Conservation (phyloP, 495 filamentous ascomycete genomes). For the Penicillium arizonense region DNA sequence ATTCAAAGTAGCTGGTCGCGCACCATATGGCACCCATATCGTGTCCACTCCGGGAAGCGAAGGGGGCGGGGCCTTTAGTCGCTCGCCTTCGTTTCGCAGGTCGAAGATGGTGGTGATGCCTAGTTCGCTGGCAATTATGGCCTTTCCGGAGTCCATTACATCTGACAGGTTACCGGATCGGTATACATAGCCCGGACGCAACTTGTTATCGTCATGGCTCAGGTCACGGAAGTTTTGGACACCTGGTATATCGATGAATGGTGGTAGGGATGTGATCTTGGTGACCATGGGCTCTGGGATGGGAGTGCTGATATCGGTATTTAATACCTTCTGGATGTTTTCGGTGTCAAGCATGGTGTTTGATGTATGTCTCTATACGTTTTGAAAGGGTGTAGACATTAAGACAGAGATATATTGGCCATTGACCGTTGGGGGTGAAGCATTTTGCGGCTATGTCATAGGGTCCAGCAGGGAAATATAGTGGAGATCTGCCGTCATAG, state of each 20-base stretch:
- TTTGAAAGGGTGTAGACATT: neutral
- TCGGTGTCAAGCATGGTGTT: slow-evolving; percentile 19
- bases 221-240: slow-evolving; percentile 54
- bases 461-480: slow-evolving; percentile 1
- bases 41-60: slow-evolving; percentile 42
- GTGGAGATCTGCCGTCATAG: neutral
- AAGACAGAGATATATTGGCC: neutral
- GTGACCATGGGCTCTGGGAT: slow-evolving; percentile 27
- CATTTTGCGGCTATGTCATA: slow-evolving; percentile 14
- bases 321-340: slow-evolving; percentile 21
- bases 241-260: slow-evolving; percentile 53
- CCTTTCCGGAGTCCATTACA: slow-evolving; percentile 50
- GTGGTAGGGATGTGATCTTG: slow-evolving; percentile 36
- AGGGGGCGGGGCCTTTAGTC: slow-evolving; percentile 34
- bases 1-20: slow-evolving; percentile 28
- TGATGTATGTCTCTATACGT: neutral
- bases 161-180: slow-evolving; percentile 49
- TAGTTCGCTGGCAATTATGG: slow-evolving; percentile 42
- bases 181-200: slow-evolving; percentile 47
- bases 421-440: neutral
- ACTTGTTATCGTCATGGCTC: slow-evolving; percentile 39
- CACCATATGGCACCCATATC: slow-evolving; percentile 43
- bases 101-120: slow-evolving; percentile 64
- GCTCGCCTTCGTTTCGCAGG: slow-evolving; percentile 59
- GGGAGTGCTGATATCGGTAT: slow-evolving; percentile 26